Base-by-base conservation (phyloP, 257 asterid species). In the Ilex aquifolium region DNA sequence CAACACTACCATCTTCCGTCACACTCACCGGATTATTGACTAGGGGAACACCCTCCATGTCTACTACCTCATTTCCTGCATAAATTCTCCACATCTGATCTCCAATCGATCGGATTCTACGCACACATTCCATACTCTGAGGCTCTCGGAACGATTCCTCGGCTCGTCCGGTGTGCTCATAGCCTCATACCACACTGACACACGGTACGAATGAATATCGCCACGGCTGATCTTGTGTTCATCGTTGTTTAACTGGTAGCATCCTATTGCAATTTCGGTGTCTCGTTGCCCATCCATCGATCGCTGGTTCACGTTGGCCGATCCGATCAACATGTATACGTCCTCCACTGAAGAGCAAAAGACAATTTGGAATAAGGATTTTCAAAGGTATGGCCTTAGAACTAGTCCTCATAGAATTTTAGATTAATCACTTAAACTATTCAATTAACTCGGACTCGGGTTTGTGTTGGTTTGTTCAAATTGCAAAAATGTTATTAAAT, bases 241-340 rank as follows among this genome's bases (percentile, higher is more conserved):
- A 16, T 60, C 82, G 8, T 62, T 76, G 52, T 60, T 82, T 6
- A 78, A 64, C 59, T 83, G 95, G 17, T 83, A 83, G 67, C 97
- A 87, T 13, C 97, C 97, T 70, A 90, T 78, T 30, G 95, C 95
- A 59, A 90, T 87, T 70, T 90, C 97, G 3, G 93, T 83, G 81
- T 86, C 96, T 21, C 96, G 82, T 69, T 77, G 67, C 42, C 97
- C 97, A 56, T 91, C 97, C 97, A 91, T 85, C 15, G 97, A 91
- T 71, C 96, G 69, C 67, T 88, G 97, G 71, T 91, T 85, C 76
- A 88, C 84, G 48, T 91, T 91, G 13, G 96, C 96, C 1, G 98
- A 91, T 52, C 98, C 96, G 61, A 86, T 82, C 16, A 88, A 67
- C 60, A 91, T 76, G 66, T 86, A 88, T 8, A 79, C 61, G 56